phyloP scores from a whole-genome alignment of 495 filamentous ascomycete genomes.

The Hypoxylon intermedium region DNA sequence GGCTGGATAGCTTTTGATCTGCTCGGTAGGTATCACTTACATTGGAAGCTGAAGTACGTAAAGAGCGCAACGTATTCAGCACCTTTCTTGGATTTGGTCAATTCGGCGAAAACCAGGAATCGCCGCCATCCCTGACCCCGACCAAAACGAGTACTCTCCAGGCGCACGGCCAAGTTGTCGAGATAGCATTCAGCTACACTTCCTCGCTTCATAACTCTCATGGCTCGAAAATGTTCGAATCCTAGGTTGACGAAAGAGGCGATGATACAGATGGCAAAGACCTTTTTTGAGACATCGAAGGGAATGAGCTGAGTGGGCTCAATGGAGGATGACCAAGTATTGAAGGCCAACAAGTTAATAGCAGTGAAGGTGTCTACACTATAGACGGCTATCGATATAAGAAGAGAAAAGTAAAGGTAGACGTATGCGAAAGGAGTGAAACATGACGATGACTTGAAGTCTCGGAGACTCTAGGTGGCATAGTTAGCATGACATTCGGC shows the following conservation, averaged over 20 bases:
- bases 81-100: slow-evolving; percentile 91
- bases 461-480: slow-evolving; percentile 73
- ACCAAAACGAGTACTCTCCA: slow-evolving; percentile 78
- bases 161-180: slow-evolving; percentile 79
- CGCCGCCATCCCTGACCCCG: slow-evolving; percentile 75
- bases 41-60: slow-evolving; percentile 92
- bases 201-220: slow-evolving; percentile 78
- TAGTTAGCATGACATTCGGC: slow-evolving; percentile 15
- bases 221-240: slow-evolving; percentile 78
- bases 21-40: slow-evolving; percentile 52
- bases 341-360: slow-evolving; percentile 85
- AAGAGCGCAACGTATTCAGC: slow-evolving; percentile 91
- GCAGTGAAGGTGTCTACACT: slow-evolving; percentile 91
- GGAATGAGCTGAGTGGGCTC: slow-evolving; percentile 56
- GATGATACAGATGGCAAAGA: slow-evolving; percentile 89
- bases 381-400: slow-evolving; percentile 85
- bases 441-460: slow-evolving; percentile 85
- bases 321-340: slow-evolving; percentile 66
- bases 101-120: slow-evolving; percentile 89
- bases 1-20: neutral
- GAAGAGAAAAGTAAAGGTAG: slow-evolving; percentile 78
- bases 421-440: slow-evolving; percentile 80
- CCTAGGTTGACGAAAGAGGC: slow-evolving; percentile 78
- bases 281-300: slow-evolving; percentile 79
- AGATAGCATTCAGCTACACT: slow-evolving; percentile 92